Evolutionary conservation across 2,329 filamentous ascomycete genomes (phyloP), one percentile per base, ranked within the genome.

Genomic region (Aaosphaeria pasadenensis): DNA sequence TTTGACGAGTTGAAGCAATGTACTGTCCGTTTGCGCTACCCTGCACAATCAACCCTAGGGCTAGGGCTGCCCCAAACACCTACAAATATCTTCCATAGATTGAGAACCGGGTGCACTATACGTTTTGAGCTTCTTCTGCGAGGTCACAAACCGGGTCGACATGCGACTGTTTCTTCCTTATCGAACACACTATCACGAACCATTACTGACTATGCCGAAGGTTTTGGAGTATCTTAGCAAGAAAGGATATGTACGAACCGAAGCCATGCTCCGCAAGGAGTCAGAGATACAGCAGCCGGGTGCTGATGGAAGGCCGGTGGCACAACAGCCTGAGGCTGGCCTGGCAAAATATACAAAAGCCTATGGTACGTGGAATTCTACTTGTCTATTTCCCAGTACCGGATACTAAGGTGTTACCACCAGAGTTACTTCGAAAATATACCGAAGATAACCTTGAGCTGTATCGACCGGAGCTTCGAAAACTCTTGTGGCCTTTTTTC

Each of bases 161-260:
- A 24, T 24, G 17, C 17, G 17, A 24, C 17, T 24, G 17, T 24
- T 36, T 36, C 33, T n/a, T 36, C n/a, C 33, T 36, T 36, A 36
- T 36, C 33, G 38, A 40, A 24, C 38, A 24, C 38, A 17, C 38
- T 24, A 24, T 36, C 33, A n/a, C 35, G 35, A 44, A 17, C 31
- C 3, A 6, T 30, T 50, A 42, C 50, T 60, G 33, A 58, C 45
- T 11, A 11, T 2, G 9, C 24, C 28, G 7, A 62, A 88, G 85
- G 86, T 99, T 4, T 91, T 96, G 6, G 94, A 99, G 60, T 99
- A 99, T 69, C 79, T 99, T 1, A 83, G 91, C 2, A 99, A 99
- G 70, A 91, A 96, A 57, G 94, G 94, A 0, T 99, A 96, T 71
- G 91, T 86, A 46, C 82, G 88, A 28, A 97, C 94, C 1, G 94